These are phyloP conservation scores for Fagopyrum tataricum DNA, from an alignment of 148 eudicot species.

Conservation along the genomic window DNA sequence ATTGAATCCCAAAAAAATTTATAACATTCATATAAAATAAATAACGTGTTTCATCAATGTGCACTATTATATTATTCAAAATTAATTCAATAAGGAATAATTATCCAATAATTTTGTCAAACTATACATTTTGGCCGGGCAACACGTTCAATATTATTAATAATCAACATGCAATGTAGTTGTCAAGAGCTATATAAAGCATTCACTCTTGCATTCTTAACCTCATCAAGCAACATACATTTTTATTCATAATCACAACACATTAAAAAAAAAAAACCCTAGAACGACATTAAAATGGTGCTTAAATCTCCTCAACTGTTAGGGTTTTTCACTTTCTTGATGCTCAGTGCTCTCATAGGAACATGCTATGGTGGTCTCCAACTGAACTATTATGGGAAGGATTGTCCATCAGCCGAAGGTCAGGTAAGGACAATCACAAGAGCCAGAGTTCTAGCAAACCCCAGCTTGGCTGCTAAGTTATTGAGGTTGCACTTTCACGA, in stretches of 20 bases:
- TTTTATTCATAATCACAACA: background rate
- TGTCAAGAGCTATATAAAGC: constrained; percentile 6
- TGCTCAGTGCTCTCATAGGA: background rate
- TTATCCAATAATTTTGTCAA: too few relatives aligned
- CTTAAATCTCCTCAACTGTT: background rate
- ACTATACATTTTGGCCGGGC: too few relatives aligned
- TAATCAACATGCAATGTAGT: background rate
- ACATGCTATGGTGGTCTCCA: background rate
- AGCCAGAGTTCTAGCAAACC: constrained; percentile 13
- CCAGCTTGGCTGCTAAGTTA: constrained; percentile 26
- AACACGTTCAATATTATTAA: too few relatives aligned
- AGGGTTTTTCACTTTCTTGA: background rate
- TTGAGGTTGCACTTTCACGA: constrained; percentile 26
- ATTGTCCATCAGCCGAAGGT: constrained; percentile 13
- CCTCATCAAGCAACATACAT: background rate
- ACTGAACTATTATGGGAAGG: constrained; percentile 13
- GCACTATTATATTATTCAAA: too few relatives aligned
- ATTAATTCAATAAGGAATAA: too few relatives aligned
- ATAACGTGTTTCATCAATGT: too few relatives aligned
- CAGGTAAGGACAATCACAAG: constrained; percentile 6
- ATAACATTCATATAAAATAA: too few relatives aligned
- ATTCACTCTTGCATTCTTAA: background rate
- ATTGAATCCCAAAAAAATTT: too few relatives aligned
- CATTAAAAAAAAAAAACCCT: too few relatives aligned
- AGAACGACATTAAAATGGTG: background rate